phyloP scores from a whole-genome alignment of 148 eudicot genomes.

The Fagopyrum homotropicum region DNA sequence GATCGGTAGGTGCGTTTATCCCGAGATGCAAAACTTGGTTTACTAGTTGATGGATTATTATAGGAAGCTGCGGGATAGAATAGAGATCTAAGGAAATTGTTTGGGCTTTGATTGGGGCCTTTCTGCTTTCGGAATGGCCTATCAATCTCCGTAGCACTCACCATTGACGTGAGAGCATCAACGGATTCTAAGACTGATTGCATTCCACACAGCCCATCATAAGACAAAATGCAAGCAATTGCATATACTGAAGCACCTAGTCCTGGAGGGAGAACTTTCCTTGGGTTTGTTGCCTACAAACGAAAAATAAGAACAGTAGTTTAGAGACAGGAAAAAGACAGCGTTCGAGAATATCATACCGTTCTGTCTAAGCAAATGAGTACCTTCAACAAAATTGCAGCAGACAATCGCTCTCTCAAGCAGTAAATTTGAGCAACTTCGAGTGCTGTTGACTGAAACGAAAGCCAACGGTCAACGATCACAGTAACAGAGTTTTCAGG shows the following conservation, averaged over 20 bases:
- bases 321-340: background rate
- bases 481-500: conserved; percentile 68
- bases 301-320: conserved; percentile 9
- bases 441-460: conserved; percentile 65
- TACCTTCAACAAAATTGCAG: conserved; percentile 75
- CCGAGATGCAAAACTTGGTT: background rate
- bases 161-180: conserved; percentile 47
- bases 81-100: conserved; percentile 26
- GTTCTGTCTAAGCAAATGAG: background rate
- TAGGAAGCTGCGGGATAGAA: conserved; percentile 4
- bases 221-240: conserved; percentile 49
- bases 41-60: background rate
- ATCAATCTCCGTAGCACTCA: conserved; percentile 38
- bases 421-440: conserved; percentile 94
- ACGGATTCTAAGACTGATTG: conserved; percentile 27
- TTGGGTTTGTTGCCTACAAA: conserved; percentile 54
- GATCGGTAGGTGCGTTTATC: background rate
- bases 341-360: background rate
- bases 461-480: conserved; percentile 77
- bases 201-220: conserved; percentile 59
- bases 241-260: conserved; percentile 61
- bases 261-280: conserved; percentile 45
- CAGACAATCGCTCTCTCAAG: conserved; percentile 82
- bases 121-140: conserved; percentile 22
- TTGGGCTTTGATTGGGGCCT: conserved; percentile 18